A percentile compares a stretch with the other conserved stretches of the same genome.
phyloP scores from a whole-genome alignment of 2,329 filamentous ascomycete species.

The Clarireedia homoeocarpa region DNA sequence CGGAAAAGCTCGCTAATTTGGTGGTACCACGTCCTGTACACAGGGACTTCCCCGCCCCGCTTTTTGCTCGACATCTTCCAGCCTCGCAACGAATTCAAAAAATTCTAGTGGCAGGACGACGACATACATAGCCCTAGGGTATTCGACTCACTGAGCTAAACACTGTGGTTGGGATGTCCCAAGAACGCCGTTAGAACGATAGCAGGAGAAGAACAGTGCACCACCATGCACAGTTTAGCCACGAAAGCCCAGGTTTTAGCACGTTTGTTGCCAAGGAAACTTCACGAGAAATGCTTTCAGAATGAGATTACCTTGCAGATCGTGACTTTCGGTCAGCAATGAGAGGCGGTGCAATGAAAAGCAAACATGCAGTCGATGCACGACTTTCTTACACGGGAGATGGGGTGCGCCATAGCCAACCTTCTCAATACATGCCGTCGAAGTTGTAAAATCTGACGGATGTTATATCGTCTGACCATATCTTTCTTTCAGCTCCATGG shows the following conservation, averaged over 20 bases:
- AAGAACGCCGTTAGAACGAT: too few relatives aligned
- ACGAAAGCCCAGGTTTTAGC: background rate
- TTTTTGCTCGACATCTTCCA: background rate
- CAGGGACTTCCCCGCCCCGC: background rate
- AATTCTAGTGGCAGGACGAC: too few relatives aligned
- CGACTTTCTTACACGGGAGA: background rate
- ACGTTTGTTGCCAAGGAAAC: too few relatives aligned
- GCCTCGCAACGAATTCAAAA: background rate
- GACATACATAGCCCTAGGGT: too few relatives aligned
- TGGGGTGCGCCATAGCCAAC: constrained; percentile 1
- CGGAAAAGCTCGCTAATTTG: background rate
- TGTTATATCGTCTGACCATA: constrained; percentile 6
- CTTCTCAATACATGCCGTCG: constrained; percentile 1
- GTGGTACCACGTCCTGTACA: too few relatives aligned
- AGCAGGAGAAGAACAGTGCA: too few relatives aligned
- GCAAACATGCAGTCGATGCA: background rate
- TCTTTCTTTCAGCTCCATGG: background rate
- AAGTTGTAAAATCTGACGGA: background rate
- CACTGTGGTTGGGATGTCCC: too few relatives aligned
- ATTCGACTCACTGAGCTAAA: too few relatives aligned
- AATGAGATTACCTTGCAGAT: background rate
- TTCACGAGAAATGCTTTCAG: too few relatives aligned
- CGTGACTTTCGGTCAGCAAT: background rate
- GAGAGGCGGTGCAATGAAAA: background rate
- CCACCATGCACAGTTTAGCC: background rate